These are phyloP conservation scores for Ustanciosporium gigantosporum DNA, from an alignment of 1,284 basidiomycete genomes.

Conservation along the genomic window DNA sequence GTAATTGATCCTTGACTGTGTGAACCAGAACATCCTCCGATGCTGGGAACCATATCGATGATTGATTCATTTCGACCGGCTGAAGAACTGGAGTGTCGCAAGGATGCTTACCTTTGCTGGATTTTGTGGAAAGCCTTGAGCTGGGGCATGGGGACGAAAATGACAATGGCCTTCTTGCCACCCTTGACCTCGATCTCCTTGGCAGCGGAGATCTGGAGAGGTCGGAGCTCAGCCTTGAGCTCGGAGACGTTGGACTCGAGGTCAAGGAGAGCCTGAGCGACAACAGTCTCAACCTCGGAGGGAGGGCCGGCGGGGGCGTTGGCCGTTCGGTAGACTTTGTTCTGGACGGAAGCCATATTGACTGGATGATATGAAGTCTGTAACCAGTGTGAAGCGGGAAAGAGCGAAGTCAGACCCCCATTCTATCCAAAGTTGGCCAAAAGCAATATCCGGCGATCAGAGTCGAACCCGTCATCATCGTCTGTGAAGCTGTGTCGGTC, in stretches of 20 bases:
- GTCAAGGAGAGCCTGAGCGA: slow-evolving; percentile 96
- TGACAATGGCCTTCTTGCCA: slow-evolving; percentile 93
- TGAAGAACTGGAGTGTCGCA: too few relatives aligned
- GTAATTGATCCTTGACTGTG: too few relatives aligned
- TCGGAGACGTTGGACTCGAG: slow-evolving; percentile 97
- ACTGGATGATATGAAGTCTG: slow-evolving; percentile 8
- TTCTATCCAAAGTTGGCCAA: too few relatives aligned
- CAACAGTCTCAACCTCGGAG: slow-evolving; percentile 86
- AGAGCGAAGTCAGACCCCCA: too few relatives aligned
- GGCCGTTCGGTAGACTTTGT: slow-evolving; percentile 92
- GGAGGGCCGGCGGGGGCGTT: slow-evolving; percentile 85
- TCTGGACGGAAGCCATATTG: slow-evolving; percentile 57
- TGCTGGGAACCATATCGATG: too few relatives aligned
- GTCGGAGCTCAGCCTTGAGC: slow-evolving; percentile 91
- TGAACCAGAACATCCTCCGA: too few relatives aligned
- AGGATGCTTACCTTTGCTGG: slow-evolving; percentile 82
- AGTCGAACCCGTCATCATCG: too few relatives aligned
- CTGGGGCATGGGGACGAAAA: slow-evolving; percentile 97
- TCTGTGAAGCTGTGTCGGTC: too few relatives aligned
- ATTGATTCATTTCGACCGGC: too few relatives aligned
- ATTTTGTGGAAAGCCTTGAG: slow-evolving; percentile 99
- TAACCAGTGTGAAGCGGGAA: too few relatives aligned
- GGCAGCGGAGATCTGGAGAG: slow-evolving; percentile 95
- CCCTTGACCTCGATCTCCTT: slow-evolving; percentile 99
- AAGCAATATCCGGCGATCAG: too few relatives aligned